Conservation (phyloP, 805 yeast species). For the Millerozyma acaciae region DNA sequence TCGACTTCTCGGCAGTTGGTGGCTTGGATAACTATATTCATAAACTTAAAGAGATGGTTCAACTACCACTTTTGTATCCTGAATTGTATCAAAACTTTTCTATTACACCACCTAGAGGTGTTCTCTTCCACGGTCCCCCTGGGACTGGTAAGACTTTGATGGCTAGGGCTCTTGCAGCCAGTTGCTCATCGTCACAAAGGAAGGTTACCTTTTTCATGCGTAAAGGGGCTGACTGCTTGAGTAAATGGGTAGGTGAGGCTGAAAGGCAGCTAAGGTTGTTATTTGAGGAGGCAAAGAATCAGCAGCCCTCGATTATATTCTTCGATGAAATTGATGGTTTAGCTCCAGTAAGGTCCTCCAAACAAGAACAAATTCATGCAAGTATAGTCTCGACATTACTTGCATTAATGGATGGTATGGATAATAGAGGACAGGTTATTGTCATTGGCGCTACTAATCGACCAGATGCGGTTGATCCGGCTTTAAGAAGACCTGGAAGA, state of each 20-base stretch:
- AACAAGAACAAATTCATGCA: conserved; percentile 98
- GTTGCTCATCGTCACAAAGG: conserved; percentile 78
- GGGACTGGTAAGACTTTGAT: conserved; percentile 98
- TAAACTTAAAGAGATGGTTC: conserved; percentile 95
- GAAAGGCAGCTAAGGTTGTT: conserved; percentile 87
- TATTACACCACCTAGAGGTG: conserved; percentile 96
- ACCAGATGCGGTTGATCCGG: conserved; percentile 98
- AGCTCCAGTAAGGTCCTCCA: conserved; percentile 96
- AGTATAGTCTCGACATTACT: conserved; percentile 91
- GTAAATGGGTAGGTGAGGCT: conserved; percentile 99
- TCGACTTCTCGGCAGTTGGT: conserved; percentile 82
- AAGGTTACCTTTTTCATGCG: conserved; percentile 97
- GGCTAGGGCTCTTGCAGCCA: conserved; percentile 97
- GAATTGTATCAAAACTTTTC: conserved; percentile 86
- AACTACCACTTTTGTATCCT: conserved; percentile 87
- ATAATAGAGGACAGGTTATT: conserved; percentile 94
- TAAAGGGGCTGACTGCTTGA: conserved; percentile 94
- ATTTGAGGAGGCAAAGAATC: conserved; percentile 93
- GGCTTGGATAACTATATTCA: conserved; percentile 88
- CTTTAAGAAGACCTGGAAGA: conserved; percentile 93
- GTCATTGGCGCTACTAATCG: conserved; percentile 98
- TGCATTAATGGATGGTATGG: conserved; percentile 99
- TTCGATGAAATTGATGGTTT: conserved; percentile 98
- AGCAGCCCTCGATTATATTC: conserved; percentile 93
- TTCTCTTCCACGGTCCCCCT: conserved; percentile 96